Base-by-base conservation (phyloP, 495 filamentous ascomycete genomes). In the Rhypophila decipiens region DNA sequence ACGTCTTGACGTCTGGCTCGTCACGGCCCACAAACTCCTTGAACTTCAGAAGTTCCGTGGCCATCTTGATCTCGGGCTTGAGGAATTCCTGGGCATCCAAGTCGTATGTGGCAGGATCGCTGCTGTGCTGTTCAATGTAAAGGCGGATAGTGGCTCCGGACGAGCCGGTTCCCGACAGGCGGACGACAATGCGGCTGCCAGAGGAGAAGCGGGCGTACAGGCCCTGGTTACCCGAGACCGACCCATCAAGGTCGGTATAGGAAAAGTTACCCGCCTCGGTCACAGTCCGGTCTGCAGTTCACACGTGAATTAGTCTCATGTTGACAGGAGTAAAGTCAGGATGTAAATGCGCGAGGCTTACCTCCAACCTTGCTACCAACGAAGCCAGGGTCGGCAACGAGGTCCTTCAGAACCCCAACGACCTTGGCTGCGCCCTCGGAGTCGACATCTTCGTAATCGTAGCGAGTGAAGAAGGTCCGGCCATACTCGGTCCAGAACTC, bases 401-500 rank as follows among this genome's bases (percentile, higher is more conserved):
- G 80, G 10, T 79, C 78, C 40, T 82, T 77, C 52, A 98, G 71
- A 33, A 84, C 83, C 48, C 77, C 82, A 36, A 94, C 83, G 35
- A 98, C 79, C 71, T 90, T 88, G 71, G 86, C 87, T 23, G 94
- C 94, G 41, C 87, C 90, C 2, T 88, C 87, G 47, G 80, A 84
- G 67, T 94, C 87, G 50, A 95, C 90, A 49, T 91, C 82, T 71
- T 98, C 93, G 71, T 93, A 98, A 70, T 98, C 93, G 68, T 96
- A 97, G 39, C 93, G 88, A 22, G 93, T 98, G 79, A 98, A 98
- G 78, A 96, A 98, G 17, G 91, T 96, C 35, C 93, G 87, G 54
- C 93, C 93, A 62, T 98, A 98, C 46, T 80, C 89, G 52, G 83
- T 78, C 93, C 93, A 98, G 82, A 98, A 97, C 55, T 96, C 91